Evolutionary conservation across 108 stramenopile species (phyloP).

Genomic region (Cyclotella sp.): DNA sequence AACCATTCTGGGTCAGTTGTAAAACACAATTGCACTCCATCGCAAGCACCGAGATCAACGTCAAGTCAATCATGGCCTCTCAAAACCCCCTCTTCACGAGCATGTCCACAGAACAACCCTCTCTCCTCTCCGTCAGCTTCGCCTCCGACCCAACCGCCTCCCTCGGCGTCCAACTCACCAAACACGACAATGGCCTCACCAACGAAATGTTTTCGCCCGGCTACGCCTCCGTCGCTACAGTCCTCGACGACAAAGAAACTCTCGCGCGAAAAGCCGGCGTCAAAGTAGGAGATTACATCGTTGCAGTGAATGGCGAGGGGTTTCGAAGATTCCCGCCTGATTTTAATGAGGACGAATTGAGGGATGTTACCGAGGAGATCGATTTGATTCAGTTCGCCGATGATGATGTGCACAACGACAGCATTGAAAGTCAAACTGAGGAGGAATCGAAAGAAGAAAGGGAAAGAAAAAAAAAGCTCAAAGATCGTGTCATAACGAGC

Average conservation of each 20-base stretch:
- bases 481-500: constrained; percentile 35
- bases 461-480: constrained; percentile 30
- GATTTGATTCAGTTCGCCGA: constrained; percentile 33
- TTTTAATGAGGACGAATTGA: constrained; percentile 63
- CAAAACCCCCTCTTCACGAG: constrained; percentile 61
- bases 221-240: constrained; percentile 64
- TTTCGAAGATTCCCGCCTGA: constrained; percentile 84
- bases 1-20: too few relatives aligned
- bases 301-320: constrained; percentile 76
- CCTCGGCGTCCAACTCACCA: constrained; percentile 71
- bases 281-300: constrained; percentile 72
- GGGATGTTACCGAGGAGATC: constrained; percentile 54
- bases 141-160: constrained; percentile 68
- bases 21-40: too few relatives aligned
- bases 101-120: constrained; percentile 64
- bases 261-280: constrained; percentile 71
- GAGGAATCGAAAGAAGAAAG: constrained; percentile 27
- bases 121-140: constrained; percentile 70
- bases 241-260: constrained; percentile 52
- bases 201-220: constrained; percentile 81
- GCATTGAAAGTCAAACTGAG: neutral
- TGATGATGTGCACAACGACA: constrained; percentile 14
- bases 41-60: too few relatives aligned
- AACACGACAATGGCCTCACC: constrained; percentile 74
- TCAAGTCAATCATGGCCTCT: neutral